phyloP scores from a whole-genome alignment of 106 monocot species.

The Narthecium ossifragum region DNA sequence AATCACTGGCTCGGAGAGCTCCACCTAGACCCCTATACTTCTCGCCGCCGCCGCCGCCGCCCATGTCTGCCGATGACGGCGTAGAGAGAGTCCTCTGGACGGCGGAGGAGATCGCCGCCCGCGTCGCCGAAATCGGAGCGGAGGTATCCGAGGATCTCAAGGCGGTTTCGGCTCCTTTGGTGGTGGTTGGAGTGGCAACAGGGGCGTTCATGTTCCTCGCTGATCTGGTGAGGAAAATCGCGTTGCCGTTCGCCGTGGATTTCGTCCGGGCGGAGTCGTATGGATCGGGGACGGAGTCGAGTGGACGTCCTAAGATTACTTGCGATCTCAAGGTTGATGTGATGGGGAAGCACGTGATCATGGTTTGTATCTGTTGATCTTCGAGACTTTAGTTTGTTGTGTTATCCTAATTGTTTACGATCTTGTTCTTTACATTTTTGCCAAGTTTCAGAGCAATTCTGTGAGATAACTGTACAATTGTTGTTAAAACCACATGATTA shows the following conservation, averaged over 20 bases:
- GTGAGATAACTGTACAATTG: no score
- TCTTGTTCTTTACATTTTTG: background rate
- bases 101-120: conserved; percentile 50
- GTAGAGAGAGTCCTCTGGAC: conserved; percentile 77
- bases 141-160: conserved; percentile 51
- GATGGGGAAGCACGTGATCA: conserved; percentile 69
- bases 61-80: conserved; percentile 34
- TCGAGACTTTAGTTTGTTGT: no score
- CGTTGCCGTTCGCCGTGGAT: conserved; percentile 54
- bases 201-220: conserved; percentile 88
- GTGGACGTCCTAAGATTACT: conserved; percentile 50
- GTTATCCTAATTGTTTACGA: background rate
- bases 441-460: no score
- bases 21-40: no score
- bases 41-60: no score
- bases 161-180: conserved; percentile 3
- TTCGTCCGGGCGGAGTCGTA: conserved; percentile 84
- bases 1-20: no score
- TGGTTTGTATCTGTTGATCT: conserved; percentile 61
- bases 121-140: conserved; percentile 48
- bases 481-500: no score
- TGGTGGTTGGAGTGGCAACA: conserved; percentile 77
- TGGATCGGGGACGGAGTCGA: conserved; percentile 65
- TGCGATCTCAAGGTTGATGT: conserved; percentile 76
- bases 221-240: conserved; percentile 57